Conservation (phyloP, 192 early-diverging fungal genomes). For the Gorgonomyces haynaldii region DNA sequence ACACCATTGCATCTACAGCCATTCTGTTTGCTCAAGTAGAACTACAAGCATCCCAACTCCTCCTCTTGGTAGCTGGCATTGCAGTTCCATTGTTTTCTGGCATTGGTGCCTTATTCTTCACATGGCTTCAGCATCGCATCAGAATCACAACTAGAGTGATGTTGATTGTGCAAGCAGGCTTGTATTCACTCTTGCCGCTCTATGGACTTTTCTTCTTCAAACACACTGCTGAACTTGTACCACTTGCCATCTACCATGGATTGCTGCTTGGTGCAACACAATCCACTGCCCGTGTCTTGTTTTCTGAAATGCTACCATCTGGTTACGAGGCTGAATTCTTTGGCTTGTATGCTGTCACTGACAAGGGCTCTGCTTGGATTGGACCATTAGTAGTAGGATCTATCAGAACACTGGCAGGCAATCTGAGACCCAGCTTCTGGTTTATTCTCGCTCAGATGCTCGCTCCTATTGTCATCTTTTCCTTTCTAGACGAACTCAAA, state of each 20-base stretch:
- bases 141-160: slow-evolving; percentile 35
- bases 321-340: slow-evolving; percentile 55
- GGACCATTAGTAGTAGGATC: slow-evolving; percentile 51
- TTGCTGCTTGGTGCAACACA: slow-evolving; percentile 36
- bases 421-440: slow-evolving; percentile 41
- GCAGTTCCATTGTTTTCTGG: slow-evolving; percentile 43
- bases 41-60: slow-evolving; percentile 32
- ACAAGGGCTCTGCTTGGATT: slow-evolving; percentile 36
- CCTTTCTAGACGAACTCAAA: slow-evolving; percentile 38
- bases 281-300: slow-evolving; percentile 27
- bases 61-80: slow-evolving; percentile 42
- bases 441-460: slow-evolving; percentile 42
- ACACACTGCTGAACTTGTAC: not conserved
- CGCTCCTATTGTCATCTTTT: slow-evolving; percentile 26
- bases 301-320: slow-evolving; percentile 41
- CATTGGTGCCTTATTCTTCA: slow-evolving; percentile 43
- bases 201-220: too few species aligned
- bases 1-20: slow-evolving; percentile 34
- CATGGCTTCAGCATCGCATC: slow-evolving; percentile 39
- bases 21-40: slow-evolving; percentile 46
- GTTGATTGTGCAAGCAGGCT: slow-evolving; percentile 33
- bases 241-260: slow-evolving; percentile 33
- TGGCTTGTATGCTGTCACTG: slow-evolving; percentile 38
- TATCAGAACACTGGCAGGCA: slow-evolving; percentile 38
- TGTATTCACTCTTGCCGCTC: slow-evolving; percentile 43